phyloP scores from a whole-genome alignment of 768 basidiomycete genomes.

The Gautieria morchelliformis region DNA sequence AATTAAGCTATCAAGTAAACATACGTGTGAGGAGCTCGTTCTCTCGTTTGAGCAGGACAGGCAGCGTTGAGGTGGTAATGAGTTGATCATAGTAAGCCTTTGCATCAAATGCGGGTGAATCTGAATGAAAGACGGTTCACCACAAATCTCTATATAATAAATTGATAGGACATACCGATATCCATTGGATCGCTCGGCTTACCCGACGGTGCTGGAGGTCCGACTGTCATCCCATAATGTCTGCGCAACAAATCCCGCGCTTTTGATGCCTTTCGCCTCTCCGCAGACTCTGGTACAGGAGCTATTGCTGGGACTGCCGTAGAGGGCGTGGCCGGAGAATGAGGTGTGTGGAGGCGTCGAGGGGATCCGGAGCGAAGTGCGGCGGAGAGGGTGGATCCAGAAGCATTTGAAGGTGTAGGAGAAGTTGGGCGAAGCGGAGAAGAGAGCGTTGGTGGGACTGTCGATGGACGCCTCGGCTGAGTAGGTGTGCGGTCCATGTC shows the following conservation, averaged over 20 bases:
- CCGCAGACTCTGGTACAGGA: neutral
- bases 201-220: slow-evolving; percentile 55
- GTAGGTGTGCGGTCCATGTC: slow-evolving; percentile 2
- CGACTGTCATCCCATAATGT: slow-evolving; percentile 80
- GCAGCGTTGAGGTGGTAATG: slow-evolving; percentile 71
- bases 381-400: slow-evolving; percentile 2
- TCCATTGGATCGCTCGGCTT: slow-evolving; percentile 71
- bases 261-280: slow-evolving; percentile 2
- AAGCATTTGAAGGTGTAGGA: neutral
- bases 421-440: neutral
- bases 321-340: neutral
- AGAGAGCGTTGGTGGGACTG: neutral
- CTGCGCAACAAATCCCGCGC: slow-evolving; percentile 74
- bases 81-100: slow-evolving; percentile 79
- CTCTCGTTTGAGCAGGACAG: slow-evolving; percentile 64
- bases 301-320: neutral
- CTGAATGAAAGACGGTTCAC: slow-evolving; percentile 26
- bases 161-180: slow-evolving; percentile 40
- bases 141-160: neutral
- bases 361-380: neutral
- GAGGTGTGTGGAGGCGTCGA: neutral
- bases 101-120: slow-evolving; percentile 75
- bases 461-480: neutral
- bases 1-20: slow-evolving; percentile 7
- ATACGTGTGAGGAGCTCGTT: slow-evolving; percentile 71